Evolutionary conservation across 1,284 basidiomycete species (phyloP).

Genomic region (Phylloboletellus chloephorus): DNA sequence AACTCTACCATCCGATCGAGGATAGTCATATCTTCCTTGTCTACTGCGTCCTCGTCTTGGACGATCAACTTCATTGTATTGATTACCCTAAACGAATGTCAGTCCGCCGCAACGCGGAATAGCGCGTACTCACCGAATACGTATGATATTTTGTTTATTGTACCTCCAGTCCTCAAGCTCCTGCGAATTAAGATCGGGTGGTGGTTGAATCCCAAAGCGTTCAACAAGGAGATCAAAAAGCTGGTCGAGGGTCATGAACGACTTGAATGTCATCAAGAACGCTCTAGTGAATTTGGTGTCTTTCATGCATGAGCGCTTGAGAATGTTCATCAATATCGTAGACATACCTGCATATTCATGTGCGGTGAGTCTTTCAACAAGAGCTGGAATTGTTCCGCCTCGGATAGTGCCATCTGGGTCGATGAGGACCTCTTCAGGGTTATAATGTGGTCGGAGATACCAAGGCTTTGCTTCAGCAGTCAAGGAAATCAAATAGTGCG

Average conservation of each 20-base stretch:
- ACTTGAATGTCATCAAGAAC: constrained; percentile 80
- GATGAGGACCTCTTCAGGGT: constrained; percentile 59
- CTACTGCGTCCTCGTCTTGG: constrained; percentile 52
- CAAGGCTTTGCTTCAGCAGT: constrained; percentile 50
- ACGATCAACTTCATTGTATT: constrained; percentile 58
- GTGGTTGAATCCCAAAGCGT: constrained; percentile 63
- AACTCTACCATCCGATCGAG: constrained; percentile 54
- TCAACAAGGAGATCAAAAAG: constrained; percentile 61
- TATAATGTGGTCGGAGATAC: constrained; percentile 65
- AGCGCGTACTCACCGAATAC: constrained; percentile 46
- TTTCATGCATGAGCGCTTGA: constrained; percentile 19
- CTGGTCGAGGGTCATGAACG: constrained; percentile 65
- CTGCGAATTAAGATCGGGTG: constrained; percentile 44
- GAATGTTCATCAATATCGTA: background rate
- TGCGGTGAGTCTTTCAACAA: constrained; percentile 68
- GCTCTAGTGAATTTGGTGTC: constrained; percentile 67
- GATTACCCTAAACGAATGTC: constrained; percentile 40
- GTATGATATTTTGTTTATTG: constrained; percentile 67
- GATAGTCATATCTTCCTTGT: constrained; percentile 50
- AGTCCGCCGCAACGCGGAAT: background rate
- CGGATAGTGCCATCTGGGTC: constrained; percentile 63
- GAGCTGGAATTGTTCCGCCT: constrained; percentile 63
- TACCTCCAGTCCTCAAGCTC: constrained; percentile 64
- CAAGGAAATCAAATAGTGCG: constrained; percentile 37
- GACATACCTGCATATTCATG: constrained; percentile 56